Evolutionary conservation across 306 rosid genomes (phyloP), one percentile per base, ranked within the genome.

Genomic region (Castanea sativa): DNA sequence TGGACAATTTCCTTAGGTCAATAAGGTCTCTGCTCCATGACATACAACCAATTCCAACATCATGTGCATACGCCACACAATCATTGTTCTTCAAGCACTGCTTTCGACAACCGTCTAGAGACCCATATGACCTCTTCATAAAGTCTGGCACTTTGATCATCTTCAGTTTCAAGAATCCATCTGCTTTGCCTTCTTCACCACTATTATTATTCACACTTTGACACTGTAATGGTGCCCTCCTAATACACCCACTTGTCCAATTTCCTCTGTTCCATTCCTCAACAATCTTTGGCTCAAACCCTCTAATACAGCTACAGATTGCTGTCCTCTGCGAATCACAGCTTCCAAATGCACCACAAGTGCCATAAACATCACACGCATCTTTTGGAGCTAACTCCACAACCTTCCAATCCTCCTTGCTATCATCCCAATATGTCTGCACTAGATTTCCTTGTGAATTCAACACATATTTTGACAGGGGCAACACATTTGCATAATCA

Each of bases 111-210:
- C 80, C 38, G 3, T n/a, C 55, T n/a, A 76, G 78, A 4, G 76
- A 73, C 52, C 43, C 76, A 69, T 19, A 76, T 18, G 77, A 73
- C 32, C 86, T 55, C 65, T 30, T 16, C 7, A 53, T 25, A 33
- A 78, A 71, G 41, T 73, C 63, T 2, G 89, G 93, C 51, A 84
- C 74, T 77, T 92, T 85, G 3, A 74, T 59, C 72, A n/a, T 81
- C 61, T 33, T 58, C 35, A 86, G 25, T 16, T 33, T 79, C 1
- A 53, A 0, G 78, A 89, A 88, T 0, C 75, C 86, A 51, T 86
- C 92, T 43, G 27, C 55, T 9, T n/a, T 2, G 0, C 19, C 13
- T 21, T 23, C 20, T 15, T 76, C n/a, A 53, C 4, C 10, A 0
- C 19, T 49, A 49, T 12, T 49, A 12, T 12, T 81, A 25, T 43